phyloP scores from a whole-genome alignment of 2,329 filamentous ascomycete genomes.

The Stagonosporopsis cucurbitacearum region DNA sequence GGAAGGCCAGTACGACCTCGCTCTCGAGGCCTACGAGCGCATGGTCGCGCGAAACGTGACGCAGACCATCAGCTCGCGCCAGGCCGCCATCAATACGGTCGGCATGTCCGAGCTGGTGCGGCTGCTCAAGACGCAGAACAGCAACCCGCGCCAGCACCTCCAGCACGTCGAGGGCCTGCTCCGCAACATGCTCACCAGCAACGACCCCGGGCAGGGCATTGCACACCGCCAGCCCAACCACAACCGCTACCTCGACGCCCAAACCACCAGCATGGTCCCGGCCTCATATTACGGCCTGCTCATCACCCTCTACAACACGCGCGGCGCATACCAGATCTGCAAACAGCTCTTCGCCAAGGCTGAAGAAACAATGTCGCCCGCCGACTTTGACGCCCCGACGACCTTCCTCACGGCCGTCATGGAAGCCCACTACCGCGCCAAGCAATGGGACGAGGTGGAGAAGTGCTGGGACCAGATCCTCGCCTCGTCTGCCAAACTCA shows the following conservation, averaged over 20 bases:
- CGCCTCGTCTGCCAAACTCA: slow-evolving; percentile 55
- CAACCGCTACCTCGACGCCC: slow-evolving; percentile 29
- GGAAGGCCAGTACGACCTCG: slow-evolving; percentile 53
- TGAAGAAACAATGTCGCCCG: slow-evolving; percentile 19
- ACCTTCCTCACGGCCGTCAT: slow-evolving; percentile 66
- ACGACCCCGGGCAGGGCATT: slow-evolving; percentile 36
- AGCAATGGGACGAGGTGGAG: slow-evolving; percentile 66
- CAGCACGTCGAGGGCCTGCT: slow-evolving; percentile 36
- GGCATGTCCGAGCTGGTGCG: slow-evolving; percentile 31
- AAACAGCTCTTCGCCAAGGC: slow-evolving; percentile 37
- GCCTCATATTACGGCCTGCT: slow-evolving; percentile 62
- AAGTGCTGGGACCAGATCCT: slow-evolving; percentile 71
- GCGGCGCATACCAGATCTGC: slow-evolving; percentile 53
- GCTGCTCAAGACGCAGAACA: slow-evolving; percentile 20
- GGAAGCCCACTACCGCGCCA: slow-evolving; percentile 65
- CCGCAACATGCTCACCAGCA: slow-evolving; percentile 32
- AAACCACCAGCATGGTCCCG: slow-evolving; percentile 53
- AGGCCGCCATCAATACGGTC: slow-evolving; percentile 44
- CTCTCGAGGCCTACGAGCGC: slow-evolving; percentile 56
- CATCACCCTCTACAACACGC: slow-evolving; percentile 61
- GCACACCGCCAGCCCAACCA: slow-evolving; percentile 37
- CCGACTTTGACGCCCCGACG: slow-evolving; percentile 32
- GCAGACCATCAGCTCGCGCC: slow-evolving; percentile 53
- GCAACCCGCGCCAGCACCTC: slow-evolving; percentile 29
- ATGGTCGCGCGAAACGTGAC: slow-evolving; percentile 52